phyloP scores from a whole-genome alignment of 2,329 filamentous ascomycete species.

The Colletotrichum sp. region DNA sequence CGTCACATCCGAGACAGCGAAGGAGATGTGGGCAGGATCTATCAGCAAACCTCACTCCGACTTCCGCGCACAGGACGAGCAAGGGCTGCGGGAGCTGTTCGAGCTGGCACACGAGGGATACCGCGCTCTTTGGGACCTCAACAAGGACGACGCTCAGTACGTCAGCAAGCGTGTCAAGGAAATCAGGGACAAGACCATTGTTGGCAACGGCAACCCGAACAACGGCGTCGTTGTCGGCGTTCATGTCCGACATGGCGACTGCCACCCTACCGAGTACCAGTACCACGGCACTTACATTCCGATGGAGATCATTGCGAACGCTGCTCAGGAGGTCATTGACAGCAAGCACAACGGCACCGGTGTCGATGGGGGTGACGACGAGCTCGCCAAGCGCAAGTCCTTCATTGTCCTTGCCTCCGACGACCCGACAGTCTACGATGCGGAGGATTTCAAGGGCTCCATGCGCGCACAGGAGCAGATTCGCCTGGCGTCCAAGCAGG shows the following conservation, averaged over 20 bases:
- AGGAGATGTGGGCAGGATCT: conserved; percentile 67
- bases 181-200: conserved; percentile 53
- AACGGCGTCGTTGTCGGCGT: conserved; percentile 69
- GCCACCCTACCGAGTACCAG: conserved; percentile 77
- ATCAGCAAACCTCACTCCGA: conserved; percentile 60
- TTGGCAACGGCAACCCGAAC: conserved; percentile 45
- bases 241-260: conserved; percentile 82
- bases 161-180: conserved; percentile 63
- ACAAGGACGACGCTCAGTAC: conserved; percentile 68
- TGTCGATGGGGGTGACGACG: conserved; percentile 35
- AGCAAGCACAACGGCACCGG: conserved; percentile 48
- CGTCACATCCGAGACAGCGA: conserved; percentile 71
- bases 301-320: conserved; percentile 68
- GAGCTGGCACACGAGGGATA: conserved; percentile 73
- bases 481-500: conserved; percentile 70
- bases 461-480: conserved; percentile 77
- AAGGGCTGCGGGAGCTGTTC: conserved; percentile 65
- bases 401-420: conserved; percentile 77
- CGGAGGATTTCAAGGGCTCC: conserved; percentile 64
- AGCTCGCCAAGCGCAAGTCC: conserved; percentile 41
- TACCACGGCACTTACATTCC: conserved; percentile 82
- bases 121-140: conserved; percentile 75
- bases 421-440: conserved; percentile 76
- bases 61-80: conserved; percentile 37
- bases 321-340: conserved; percentile 61